These are phyloP conservation scores for Colletotrichum magnum DNA, from an alignment of 2,329 filamentous ascomycete genomes.

Conservation along the genomic window DNA sequence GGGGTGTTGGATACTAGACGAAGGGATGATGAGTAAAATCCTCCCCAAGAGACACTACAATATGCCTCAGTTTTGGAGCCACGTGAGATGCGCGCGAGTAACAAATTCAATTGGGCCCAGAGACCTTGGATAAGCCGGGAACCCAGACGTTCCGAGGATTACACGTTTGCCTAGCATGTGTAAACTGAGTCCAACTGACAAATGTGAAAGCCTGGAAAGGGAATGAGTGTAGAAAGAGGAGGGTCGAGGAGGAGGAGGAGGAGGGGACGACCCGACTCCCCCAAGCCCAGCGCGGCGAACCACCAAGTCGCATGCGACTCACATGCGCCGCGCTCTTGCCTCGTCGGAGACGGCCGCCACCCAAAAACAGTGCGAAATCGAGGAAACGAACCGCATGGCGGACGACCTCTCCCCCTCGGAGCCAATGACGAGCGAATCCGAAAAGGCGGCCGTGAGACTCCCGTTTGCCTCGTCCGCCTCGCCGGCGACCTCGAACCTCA, in stretches of 20 bases:
- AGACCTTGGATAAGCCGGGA: too few species aligned
- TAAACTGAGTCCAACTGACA: too few species aligned
- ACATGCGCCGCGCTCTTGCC: neutral
- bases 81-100: too few species aligned
- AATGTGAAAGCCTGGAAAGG: too few species aligned
- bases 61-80: too few species aligned
- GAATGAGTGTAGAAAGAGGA: neutral
- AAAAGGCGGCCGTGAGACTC: neutral
- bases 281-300: neutral
- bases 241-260: neutral
- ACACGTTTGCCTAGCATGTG: too few species aligned
- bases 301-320: neutral
- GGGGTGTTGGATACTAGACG: too few species aligned
- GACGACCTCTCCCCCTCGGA: neutral
- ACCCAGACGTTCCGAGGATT: too few species aligned
- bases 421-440: neutral
- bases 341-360: neutral
- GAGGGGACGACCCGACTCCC: neutral
- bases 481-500: neutral
- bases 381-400: neutral
- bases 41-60: too few species aligned
- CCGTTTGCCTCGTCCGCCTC: neutral
- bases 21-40: too few species aligned
- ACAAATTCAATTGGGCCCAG: too few species aligned
- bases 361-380: neutral